Base-by-base conservation (phyloP, 805 yeast species). In the Brettanomyces anomalus region DNA sequence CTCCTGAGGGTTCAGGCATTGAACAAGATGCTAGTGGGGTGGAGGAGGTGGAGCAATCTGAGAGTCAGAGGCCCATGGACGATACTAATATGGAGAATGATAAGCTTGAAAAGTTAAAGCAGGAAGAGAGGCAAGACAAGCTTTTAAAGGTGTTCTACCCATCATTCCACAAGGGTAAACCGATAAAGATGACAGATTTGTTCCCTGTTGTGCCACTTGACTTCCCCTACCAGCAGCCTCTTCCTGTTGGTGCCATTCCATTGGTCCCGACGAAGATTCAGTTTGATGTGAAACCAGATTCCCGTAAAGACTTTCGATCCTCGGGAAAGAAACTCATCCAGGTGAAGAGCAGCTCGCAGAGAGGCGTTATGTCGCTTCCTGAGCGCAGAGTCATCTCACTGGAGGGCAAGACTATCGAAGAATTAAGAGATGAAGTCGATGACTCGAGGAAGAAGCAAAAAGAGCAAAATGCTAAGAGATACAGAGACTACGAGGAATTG, bases 261-360 rank as follows among this genome's bases (percentile, higher is more conserved):
- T 54, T 79, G 31, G 60, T 78, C 1, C 93, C 95, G 0, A 68
- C 77, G 7, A 74, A 78, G 43, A 51, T 78, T 19, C 60, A 66
- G 4, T 65, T 85, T 19, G 90, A 85, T 46, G 68, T 79, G 1
- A 85, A 75, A 31, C 55, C 71, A 5, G 95, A 85, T 55, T 74
- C 78, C 42, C 61, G 75, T 37, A 73, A 71, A 47, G 50, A 67
- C 10, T 81, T 82, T 60, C 70, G 66, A 50, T 64, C 49, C 46
- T 36, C 53, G 1, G 28, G 35, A 18, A 55, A 55, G 34, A 57
- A 48, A 30, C 18, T 37, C 36, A n/a, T 18, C 26, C 28, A 24
- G 28, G 28, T 24, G 10, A 2, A 45, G 10, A 46, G 43, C 24
- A 16, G 36, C 20, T 35, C 38, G n/a, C 44, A 43, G 21, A 36